Conservation (phyloP, 2,329 filamentous ascomycete species). For the Aureobasidium melanogenum region DNA sequence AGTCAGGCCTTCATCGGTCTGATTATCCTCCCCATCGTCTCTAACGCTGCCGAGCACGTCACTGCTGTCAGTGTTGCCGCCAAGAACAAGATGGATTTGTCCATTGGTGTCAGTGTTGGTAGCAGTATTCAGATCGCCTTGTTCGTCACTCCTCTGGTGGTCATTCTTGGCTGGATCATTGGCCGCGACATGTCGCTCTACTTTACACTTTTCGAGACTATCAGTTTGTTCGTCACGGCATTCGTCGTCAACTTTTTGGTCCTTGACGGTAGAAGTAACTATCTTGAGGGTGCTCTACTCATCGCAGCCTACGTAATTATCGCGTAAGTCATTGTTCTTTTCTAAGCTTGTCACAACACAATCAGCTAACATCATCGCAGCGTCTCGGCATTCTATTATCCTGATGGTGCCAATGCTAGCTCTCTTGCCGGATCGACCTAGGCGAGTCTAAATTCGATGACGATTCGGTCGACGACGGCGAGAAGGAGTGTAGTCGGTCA, state of each 20-base stretch:
- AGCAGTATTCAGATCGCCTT: constrained; percentile 74
- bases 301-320: constrained; percentile 76
- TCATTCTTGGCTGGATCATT: constrained; percentile 72
- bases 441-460: neutral
- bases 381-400: constrained; percentile 42
- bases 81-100: constrained; percentile 80
- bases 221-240: constrained; percentile 73
- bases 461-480: neutral
- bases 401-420: constrained; percentile 33
- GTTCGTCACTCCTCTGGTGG: constrained; percentile 67
- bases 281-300: constrained; percentile 67
- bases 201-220: constrained; percentile 53
- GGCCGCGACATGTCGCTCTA: constrained; percentile 59
- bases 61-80: constrained; percentile 71
- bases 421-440: constrained; percentile 30
- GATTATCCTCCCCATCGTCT: constrained; percentile 74
- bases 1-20: constrained; percentile 70
- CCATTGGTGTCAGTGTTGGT: constrained; percentile 71
- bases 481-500: neutral
- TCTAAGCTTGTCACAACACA: neutral
- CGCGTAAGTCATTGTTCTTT: constrained; percentile 36
- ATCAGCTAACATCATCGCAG: constrained; percentile 10
- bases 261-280: constrained; percentile 73
- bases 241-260: constrained; percentile 83
- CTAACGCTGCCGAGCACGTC: constrained; percentile 74